Percentiles rank a stretch among this genome's conserved stretches.
phyloP scores from a whole-genome alignment of 441 rosid species.

The Manihot esculenta region DNA sequence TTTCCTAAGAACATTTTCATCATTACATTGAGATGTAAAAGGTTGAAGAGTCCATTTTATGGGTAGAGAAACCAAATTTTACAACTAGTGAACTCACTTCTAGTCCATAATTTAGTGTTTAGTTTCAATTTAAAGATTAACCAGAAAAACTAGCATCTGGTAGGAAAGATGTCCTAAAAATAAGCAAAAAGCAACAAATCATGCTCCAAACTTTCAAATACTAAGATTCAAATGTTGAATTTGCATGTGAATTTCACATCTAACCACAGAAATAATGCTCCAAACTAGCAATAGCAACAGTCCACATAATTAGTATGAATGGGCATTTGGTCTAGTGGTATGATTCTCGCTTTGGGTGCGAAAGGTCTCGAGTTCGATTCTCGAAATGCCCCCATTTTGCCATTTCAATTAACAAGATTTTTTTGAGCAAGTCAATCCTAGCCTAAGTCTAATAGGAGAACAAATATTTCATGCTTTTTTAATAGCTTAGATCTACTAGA shows the following conservation, averaged over 20 bases:
- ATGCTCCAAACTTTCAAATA: no score
- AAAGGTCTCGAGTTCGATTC: conserved; percentile 92
- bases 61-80: no score
- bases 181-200: neutral
- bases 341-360: conserved; percentile 91
- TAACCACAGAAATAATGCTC: neutral
- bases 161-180: neutral
- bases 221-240: no score
- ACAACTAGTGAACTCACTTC: neutral
- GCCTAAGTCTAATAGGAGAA: neutral
- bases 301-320: neutral
- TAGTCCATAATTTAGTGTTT: no score
- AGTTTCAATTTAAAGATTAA: neutral
- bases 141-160: neutral
- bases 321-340: conserved; percentile 88
- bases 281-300: neutral
- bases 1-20: no score
- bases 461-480: no score
- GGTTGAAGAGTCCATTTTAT: no score
- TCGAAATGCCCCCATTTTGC: conserved; percentile 60
- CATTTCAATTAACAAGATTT: neutral
- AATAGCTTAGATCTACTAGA: no score
- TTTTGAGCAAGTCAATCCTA: neutral
- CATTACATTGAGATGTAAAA: neutral
- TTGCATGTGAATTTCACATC: neutral